Evolutionary conservation across 2,329 filamentous ascomycete genomes (phyloP).

Genomic region (Mariannaea elegans): DNA sequence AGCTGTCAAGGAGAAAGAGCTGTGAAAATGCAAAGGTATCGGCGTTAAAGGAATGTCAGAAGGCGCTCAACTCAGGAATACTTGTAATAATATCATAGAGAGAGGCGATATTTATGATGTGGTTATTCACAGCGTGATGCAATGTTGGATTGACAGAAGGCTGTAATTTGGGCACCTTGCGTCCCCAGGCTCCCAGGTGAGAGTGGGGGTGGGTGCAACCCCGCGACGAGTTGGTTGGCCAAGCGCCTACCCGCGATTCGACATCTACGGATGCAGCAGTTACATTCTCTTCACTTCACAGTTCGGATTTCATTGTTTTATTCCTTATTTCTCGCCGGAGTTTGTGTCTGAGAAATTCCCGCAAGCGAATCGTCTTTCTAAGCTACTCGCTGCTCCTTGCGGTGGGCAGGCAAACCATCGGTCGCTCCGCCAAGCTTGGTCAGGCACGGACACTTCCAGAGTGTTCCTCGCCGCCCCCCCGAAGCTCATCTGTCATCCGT

Average conservation of each 20-base stretch:
- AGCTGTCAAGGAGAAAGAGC: conserved; percentile 55
- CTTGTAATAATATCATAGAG: conserved; percentile 6
- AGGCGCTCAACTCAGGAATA: conserved; percentile 36
- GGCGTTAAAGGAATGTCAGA: conserved; percentile 26
- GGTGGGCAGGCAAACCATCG: conserved; percentile 12
- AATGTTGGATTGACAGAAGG: no score
- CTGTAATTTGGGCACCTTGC: no score
- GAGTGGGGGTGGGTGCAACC: conserved; percentile 4
- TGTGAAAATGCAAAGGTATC: conserved; percentile 40
- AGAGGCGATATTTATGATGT: neutral
- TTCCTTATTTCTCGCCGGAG: neutral
- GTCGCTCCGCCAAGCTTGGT: conserved; percentile 37
- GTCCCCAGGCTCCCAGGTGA: no score
- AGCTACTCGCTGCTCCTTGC: conserved; percentile 5
- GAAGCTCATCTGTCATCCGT: conserved; percentile 35
- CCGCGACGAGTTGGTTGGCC: conserved; percentile 2
- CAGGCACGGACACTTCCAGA: conserved; percentile 46
- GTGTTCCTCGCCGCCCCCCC: conserved; percentile 43
- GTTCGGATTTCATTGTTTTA: neutral
- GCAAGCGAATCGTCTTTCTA: neutral
- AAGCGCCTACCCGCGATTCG: neutral
- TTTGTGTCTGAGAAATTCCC: neutral
- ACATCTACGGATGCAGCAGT: neutral
- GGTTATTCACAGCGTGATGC: no score
- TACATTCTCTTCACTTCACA: neutral